Conservation (phyloP, 2,329 filamentous ascomycete genomes). For the Diaporthe eres region DNA sequence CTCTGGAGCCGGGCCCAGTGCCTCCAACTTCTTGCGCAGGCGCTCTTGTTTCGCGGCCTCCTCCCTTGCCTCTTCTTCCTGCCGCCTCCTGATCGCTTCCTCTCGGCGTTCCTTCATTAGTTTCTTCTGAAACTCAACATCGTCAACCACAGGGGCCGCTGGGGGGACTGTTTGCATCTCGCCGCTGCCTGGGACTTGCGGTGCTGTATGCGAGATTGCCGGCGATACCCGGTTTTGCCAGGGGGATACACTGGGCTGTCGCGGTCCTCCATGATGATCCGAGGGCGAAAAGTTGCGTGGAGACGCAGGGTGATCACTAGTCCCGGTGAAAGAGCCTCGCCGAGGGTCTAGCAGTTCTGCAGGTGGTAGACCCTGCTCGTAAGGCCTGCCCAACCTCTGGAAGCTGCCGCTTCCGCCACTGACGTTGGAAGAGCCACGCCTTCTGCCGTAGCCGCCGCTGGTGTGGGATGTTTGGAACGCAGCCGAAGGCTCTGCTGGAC, state of each 20-base stretch:
- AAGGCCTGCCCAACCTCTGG: slow-evolving; percentile 64
- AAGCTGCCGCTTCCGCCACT: slow-evolving; percentile 86
- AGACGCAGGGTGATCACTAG: slow-evolving; percentile 65
- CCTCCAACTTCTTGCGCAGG: slow-evolving; percentile 79
- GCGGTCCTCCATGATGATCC: slow-evolving; percentile 50
- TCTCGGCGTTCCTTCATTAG: slow-evolving; percentile 82
- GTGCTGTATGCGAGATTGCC: slow-evolving; percentile 56
- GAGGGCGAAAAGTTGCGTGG: slow-evolving; percentile 59
- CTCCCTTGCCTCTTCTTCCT: slow-evolving; percentile 79
- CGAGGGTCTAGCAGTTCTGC: slow-evolving; percentile 61
- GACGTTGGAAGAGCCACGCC: slow-evolving; percentile 90
- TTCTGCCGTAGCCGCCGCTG: slow-evolving; percentile 77
- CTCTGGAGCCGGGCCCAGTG: slow-evolving; percentile 75
- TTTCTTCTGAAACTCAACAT: slow-evolving; percentile 76
- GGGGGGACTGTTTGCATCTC: slow-evolving; percentile 48
- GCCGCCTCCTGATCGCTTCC: slow-evolving; percentile 75
- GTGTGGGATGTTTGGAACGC: slow-evolving; percentile 86
- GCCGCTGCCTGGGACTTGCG: slow-evolving; percentile 49
- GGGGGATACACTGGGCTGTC: slow-evolving; percentile 49
- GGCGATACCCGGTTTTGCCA: slow-evolving; percentile 63
- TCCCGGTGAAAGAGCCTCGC: slow-evolving; percentile 64
- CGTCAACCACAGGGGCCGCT: slow-evolving; percentile 60
- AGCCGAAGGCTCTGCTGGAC: slow-evolving; percentile 85
- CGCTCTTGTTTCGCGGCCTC: slow-evolving; percentile 80
- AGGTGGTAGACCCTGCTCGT: slow-evolving; percentile 58